These are phyloP conservation scores for Abrus pulchellus DNA, from an alignment of 306 rosid genomes.

Conservation along the genomic window DNA sequence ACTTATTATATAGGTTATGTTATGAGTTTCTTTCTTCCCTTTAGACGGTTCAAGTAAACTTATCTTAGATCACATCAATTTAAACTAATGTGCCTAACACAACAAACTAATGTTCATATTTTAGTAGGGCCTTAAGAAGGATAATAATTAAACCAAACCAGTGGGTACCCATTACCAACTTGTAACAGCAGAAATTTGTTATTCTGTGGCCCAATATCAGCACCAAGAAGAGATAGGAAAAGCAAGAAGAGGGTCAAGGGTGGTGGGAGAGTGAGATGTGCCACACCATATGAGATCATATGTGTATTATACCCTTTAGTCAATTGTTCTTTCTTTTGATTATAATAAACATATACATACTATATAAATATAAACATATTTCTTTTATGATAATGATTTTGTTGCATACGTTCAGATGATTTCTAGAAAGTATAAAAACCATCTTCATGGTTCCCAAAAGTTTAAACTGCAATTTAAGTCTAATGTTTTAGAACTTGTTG, in stretches of 20 bases:
- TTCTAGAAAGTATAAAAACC: constrained; percentile 38
- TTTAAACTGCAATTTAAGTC: constrained; percentile 68
- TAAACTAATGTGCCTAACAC: constrained; percentile 36
- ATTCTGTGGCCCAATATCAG: constrained; percentile 33
- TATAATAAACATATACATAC: constrained; percentile 60
- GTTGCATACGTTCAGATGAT: constrained; percentile 45
- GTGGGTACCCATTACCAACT: constrained; percentile 34
- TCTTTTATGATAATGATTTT: constrained; percentile 46
- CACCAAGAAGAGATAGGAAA: background rate
- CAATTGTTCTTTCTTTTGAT: constrained; percentile 52
- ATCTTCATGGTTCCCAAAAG: constrained; percentile 50
- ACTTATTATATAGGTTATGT: constrained; percentile 1
- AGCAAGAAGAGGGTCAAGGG: background rate
- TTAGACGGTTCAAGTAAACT: background rate
- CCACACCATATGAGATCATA: constrained; percentile 44
- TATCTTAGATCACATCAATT: background rate
- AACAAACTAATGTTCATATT: constrained; percentile 34
- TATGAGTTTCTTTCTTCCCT: constrained; percentile 31
- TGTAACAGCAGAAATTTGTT: constrained; percentile 25
- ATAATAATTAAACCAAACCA: constrained; percentile 27
- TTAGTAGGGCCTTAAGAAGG: constrained; percentile 16
- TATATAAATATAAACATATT: constrained; percentile 55
- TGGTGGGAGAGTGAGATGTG: constrained; percentile 14
- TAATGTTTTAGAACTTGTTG: constrained; percentile 58
- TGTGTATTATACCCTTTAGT: constrained; percentile 48